Conservation (phyloP, 192 early-diverging fungal genomes). For the Coemansia sp. region DNA sequence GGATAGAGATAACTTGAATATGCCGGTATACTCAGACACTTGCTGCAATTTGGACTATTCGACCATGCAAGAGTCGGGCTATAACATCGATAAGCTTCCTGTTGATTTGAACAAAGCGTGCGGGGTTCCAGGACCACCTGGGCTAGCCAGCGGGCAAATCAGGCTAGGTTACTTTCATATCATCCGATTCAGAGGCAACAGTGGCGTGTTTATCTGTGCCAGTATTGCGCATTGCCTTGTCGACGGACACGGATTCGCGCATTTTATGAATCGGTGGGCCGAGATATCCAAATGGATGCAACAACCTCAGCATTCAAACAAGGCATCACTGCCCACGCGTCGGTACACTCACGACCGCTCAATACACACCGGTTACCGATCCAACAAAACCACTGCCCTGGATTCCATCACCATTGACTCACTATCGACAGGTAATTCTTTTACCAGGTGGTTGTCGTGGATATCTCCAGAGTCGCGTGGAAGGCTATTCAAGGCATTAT, state of each 20-base stretch:
- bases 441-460: constrained; percentile 10
- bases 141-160: not conserved
- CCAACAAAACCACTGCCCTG: not conserved
- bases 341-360: not conserved
- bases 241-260: constrained; percentile 18
- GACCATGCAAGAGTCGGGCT: constrained; percentile 2
- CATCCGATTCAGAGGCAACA: constrained; percentile 17
- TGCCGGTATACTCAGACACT: constrained; percentile 26
- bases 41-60: constrained; percentile 6
- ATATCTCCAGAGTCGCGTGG: constrained; percentile 22
- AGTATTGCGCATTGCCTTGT: constrained; percentile 23
- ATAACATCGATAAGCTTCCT: constrained; percentile 9
- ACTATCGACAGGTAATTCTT: not conserved
- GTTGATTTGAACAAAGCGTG: not conserved
- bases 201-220: constrained; percentile 24
- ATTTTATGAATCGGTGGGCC: constrained; percentile 28
- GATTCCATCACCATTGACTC: not conserved
- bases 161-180: constrained; percentile 11
- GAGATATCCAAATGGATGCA: constrained; percentile 15
- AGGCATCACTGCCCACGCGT: not conserved
- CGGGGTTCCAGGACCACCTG: not conserved
- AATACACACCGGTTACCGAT: not conserved
- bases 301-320: not conserved
- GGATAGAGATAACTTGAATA: constrained; percentile 20
- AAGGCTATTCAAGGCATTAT: not conserved